Evolutionary conservation across 2,329 filamentous ascomycete genomes (phyloP), one percentile per base, ranked within the genome.

Genomic region (Hymenoscyphus fraxineus): DNA sequence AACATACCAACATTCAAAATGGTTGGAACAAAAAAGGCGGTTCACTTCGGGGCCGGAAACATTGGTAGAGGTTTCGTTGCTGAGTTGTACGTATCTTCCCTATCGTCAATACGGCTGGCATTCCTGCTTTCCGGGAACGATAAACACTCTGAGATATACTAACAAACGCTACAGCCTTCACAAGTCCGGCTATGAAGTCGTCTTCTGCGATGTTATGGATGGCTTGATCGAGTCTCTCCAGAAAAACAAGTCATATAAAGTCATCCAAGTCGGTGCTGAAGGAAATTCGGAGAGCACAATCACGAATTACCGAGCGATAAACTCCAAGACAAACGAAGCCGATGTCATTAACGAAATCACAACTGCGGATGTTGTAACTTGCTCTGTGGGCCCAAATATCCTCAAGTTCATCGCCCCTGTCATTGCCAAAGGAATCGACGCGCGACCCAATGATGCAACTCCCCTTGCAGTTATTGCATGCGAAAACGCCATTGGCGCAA

Each of bases 401-500:
- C 89, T 99, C 76, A 93, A 92, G 80, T 97, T 97, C 80, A 95
- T 99, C 75, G 95, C 95, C 58, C 91, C 94, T 31, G 90, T 93
- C 73, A 97, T 99, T 72, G 94, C 94, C 76, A 95, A 96, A 83
- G 95, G 92, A 71, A 92, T 99, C 69, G 89, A 94, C 76, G 84
- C 84, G 70, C 90, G 95, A 69, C 83, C 87, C n/a, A 75, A 78
- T 15, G 80, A 83, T 55, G 75, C 77, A 62, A 84, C 85, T 67
- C 93, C 94, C 7, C 79, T 98, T 54, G 88, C 93, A 27, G 91
- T 99, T 75, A 97, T 99, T 79, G 95, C 95, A 64, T 99, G 95
- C 79, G 95, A 99, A 82, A 99, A 99, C 79, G 92, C 92, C 76
- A 97, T 98, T 76, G 92, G 92, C 69, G 95, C 93, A 73, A 98